These are phyloP conservation scores for Suhomyces sp. DNA, from an alignment of 805 yeast genomes.

Conservation along the genomic window DNA sequence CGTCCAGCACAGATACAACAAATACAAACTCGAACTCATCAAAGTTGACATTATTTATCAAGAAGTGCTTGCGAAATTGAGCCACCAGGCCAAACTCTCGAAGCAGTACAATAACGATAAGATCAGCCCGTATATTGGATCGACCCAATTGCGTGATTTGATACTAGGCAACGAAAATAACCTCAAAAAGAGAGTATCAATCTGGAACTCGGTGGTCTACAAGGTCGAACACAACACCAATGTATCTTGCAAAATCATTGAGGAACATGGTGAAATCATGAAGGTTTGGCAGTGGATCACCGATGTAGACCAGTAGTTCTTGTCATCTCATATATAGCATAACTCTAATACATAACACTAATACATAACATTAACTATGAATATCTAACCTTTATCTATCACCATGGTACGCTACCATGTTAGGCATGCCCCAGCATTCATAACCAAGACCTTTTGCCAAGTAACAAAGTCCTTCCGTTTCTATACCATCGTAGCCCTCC, in stretches of 20 bases:
- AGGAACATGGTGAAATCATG: constrained; percentile 83
- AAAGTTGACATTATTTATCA: constrained; percentile 45
- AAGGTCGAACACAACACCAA: constrained; percentile 65
- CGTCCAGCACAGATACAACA: constrained; percentile 33
- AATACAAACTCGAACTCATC: constrained; percentile 35
- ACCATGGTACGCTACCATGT: constrained; percentile 40
- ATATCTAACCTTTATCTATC: constrained; percentile 19
- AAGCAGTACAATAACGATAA: constrained; percentile 24
- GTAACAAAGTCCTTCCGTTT: constrained; percentile 53
- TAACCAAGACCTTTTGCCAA: constrained; percentile 44
- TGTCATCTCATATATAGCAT: neutral
- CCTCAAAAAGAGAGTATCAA: constrained; percentile 28
- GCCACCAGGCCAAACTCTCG: constrained; percentile 20
- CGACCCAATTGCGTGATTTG: constrained; percentile 70
- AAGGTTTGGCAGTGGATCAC: constrained; percentile 85
- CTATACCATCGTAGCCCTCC: constrained; percentile 55
- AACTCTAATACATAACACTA: neutral
- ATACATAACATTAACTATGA: neutral
- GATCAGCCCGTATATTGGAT: constrained; percentile 52
- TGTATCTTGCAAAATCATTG: constrained; percentile 59
- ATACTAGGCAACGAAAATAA: constrained; percentile 44
- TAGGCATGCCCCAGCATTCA: constrained; percentile 50
- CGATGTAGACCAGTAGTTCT: constrained; percentile 10
- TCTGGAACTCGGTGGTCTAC: constrained; percentile 59
- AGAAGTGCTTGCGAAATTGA: constrained; percentile 50